phyloP scores from a whole-genome alignment of 768 basidiomycete genomes.

The Podaxis mareebaensis region DNA sequence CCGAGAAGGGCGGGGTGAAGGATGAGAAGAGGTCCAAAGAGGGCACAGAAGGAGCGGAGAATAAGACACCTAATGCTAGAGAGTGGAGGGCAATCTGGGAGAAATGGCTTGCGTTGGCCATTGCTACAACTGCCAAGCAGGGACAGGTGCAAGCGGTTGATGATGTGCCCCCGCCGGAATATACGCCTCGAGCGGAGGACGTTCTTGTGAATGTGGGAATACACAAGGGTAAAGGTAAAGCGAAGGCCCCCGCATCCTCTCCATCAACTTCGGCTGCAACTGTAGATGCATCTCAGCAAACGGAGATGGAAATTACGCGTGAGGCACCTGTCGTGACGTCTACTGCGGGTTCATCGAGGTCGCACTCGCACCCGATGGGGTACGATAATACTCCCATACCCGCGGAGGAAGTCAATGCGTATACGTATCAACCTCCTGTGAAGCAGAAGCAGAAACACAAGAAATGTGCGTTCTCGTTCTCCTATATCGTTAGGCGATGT shows the following conservation, averaged over 20 bases:
- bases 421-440: conserved; percentile 58
- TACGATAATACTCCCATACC: conserved; percentile 53
- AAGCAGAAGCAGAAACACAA: conserved; percentile 40
- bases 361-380: conserved; percentile 36
- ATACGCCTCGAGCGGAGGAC: conserved; percentile 58
- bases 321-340: conserved; percentile 12
- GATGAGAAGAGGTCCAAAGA: conserved; percentile 26
- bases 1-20: conserved; percentile 18
- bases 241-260: background rate
- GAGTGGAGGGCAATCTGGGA: conserved; percentile 76
- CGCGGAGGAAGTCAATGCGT: conserved; percentile 70
- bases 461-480: conserved; percentile 57
- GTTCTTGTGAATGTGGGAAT: background rate
- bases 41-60: conserved; percentile 36
- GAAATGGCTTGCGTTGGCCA: conserved; percentile 65
- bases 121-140: conserved; percentile 47
- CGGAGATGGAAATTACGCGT: conserved; percentile 19
- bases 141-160: conserved; percentile 30
- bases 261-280: background rate
- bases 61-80: conserved; percentile 42
- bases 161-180: conserved; percentile 69
- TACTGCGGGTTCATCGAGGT: conserved; percentile 24
- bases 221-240: conserved; percentile 9
- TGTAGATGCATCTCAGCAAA: background rate
- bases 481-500: background rate